These are phyloP conservation scores for Cyclocybe cylindracea DNA, from an alignment of 768 basidiomycete genomes.

Conservation along the genomic window DNA sequence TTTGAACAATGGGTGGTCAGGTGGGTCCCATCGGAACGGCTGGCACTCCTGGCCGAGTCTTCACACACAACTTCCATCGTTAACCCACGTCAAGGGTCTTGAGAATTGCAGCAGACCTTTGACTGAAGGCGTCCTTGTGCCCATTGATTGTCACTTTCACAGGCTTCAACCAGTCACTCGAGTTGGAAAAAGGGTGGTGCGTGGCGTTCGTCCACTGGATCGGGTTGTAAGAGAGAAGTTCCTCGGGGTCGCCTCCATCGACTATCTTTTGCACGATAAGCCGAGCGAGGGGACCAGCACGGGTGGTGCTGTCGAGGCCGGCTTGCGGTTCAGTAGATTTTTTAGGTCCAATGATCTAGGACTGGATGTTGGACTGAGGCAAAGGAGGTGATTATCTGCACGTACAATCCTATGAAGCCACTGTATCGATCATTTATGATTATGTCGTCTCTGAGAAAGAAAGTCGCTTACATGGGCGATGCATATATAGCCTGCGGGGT, in stretches of 20 bases:
- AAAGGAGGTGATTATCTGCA: slow-evolving; percentile 1
- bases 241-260: slow-evolving; percentile 44
- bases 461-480: slow-evolving; percentile 50
- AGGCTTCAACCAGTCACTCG: slow-evolving; percentile 49
- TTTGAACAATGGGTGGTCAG: slow-evolving; percentile 47
- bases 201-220: slow-evolving; percentile 48
- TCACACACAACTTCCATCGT: slow-evolving; percentile 3
- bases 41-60: slow-evolving; percentile 51
- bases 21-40: slow-evolving; percentile 37
- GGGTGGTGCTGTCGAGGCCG: slow-evolving; percentile 50
- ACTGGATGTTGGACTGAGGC: not conserved
- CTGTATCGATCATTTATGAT: slow-evolving; percentile 19
- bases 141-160: slow-evolving; percentile 47
- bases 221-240: slow-evolving; percentile 49
- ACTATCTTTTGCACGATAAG: slow-evolving; percentile 47
- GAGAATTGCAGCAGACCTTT: slow-evolving; percentile 25
- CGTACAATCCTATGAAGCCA: slow-evolving; percentile 49
- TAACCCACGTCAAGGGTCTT: not conserved
- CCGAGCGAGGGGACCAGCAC: slow-evolving; percentile 50
- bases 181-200: slow-evolving; percentile 39
- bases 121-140: slow-evolving; percentile 49
- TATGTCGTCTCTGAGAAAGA: not conserved
- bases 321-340: slow-evolving; percentile 53
- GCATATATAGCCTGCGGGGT: slow-evolving; percentile 48
- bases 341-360: slow-evolving; percentile 53